These are phyloP conservation scores for Scheffersomyces coipomensis DNA, from an alignment of 805 yeast genomes.

Conservation along the genomic window DNA sequence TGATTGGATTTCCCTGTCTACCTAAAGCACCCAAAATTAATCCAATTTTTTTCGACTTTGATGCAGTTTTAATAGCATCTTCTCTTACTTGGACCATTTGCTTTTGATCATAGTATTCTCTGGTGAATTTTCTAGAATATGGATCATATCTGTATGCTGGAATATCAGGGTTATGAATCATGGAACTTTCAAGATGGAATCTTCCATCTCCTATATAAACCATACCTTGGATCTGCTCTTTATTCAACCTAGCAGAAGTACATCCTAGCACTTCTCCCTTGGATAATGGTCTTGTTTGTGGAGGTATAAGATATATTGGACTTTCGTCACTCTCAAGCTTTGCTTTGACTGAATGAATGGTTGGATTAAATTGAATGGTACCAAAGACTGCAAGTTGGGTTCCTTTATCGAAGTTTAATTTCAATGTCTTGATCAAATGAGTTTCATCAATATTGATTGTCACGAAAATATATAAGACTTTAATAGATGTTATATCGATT, in stretches of 20 bases:
- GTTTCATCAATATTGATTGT: slow-evolving; percentile 84
- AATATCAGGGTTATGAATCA: slow-evolving; percentile 93
- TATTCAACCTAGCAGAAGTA: slow-evolving; percentile 79
- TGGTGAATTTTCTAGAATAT: slow-evolving; percentile 84
- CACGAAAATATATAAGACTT: slow-evolving; percentile 92
- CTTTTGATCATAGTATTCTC: slow-evolving; percentile 83
- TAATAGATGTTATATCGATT: slow-evolving; percentile 84
- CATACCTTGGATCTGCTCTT: slow-evolving; percentile 69
- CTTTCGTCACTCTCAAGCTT: slow-evolving; percentile 53
- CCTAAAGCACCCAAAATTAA: slow-evolving; percentile 91
- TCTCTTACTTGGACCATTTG: slow-evolving; percentile 74
- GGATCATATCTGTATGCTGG: slow-evolving; percentile 97
- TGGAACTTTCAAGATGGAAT: slow-evolving; percentile 91
- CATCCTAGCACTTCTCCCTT: slow-evolving; percentile 97
- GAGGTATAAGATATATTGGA: slow-evolving; percentile 68
- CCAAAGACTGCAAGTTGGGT: slow-evolving; percentile 82
- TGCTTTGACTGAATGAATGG: slow-evolving; percentile 75
- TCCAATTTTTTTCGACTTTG: slow-evolving; percentile 65
- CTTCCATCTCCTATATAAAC: slow-evolving; percentile 95
- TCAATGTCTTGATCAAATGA: slow-evolving; percentile 76
- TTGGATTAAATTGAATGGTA: slow-evolving; percentile 95
- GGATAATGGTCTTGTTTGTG: slow-evolving; percentile 89
- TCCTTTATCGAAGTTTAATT: slow-evolving; percentile 64
- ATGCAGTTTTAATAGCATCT: slow-evolving; percentile 69
- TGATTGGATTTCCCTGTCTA: slow-evolving; percentile 85